Percentiles rank a stretch among this genome's conserved stretches.
Conservation (phyloP, 768 basidiomycete species). For the Rossbeevera mucosa region DNA sequence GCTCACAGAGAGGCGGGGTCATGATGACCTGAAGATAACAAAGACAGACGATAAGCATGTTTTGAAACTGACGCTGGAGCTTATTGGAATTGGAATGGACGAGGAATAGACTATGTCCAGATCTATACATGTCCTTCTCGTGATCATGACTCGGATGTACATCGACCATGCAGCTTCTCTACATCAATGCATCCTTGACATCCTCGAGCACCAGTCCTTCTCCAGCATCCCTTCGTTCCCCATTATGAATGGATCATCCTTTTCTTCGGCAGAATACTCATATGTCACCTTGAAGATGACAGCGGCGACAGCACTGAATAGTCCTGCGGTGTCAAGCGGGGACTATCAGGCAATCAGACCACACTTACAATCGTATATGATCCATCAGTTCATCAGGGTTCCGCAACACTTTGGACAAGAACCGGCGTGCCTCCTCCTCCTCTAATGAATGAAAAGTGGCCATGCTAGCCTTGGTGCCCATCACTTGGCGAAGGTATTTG, state of each 20-base stretch:
- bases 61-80: no score
- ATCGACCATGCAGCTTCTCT: no score
- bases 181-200: no score
- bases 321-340: background rate
- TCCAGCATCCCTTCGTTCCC: no score
- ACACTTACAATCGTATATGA: slow-evolving; percentile 22
- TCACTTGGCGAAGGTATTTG: slow-evolving; percentile 5
- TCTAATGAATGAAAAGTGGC: slow-evolving; percentile 12
- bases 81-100: no score
- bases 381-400: slow-evolving; percentile 12
- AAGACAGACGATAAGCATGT: no score
- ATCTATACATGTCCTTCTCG: no score
- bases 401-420: slow-evolving; percentile 15
- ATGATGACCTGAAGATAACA: no score
- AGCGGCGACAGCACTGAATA: slow-evolving; percentile 12
- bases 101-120: no score
- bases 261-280: slow-evolving; percentile 35
- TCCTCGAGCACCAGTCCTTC: no score
- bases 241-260: slow-evolving; percentile 38
- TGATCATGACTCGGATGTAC: no score
- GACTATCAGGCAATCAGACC: background rate
- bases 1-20: background rate
- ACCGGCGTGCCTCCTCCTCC: slow-evolving; percentile 17
- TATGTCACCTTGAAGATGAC: slow-evolving; percentile 39
- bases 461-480: slow-evolving; percentile 12